A percentile compares a stretch with the other conserved stretches of the same genome.
Evolutionary conservation across 768 basidiomycete genomes (phyloP).

Genomic region (Lyophyllum shimeji): DNA sequence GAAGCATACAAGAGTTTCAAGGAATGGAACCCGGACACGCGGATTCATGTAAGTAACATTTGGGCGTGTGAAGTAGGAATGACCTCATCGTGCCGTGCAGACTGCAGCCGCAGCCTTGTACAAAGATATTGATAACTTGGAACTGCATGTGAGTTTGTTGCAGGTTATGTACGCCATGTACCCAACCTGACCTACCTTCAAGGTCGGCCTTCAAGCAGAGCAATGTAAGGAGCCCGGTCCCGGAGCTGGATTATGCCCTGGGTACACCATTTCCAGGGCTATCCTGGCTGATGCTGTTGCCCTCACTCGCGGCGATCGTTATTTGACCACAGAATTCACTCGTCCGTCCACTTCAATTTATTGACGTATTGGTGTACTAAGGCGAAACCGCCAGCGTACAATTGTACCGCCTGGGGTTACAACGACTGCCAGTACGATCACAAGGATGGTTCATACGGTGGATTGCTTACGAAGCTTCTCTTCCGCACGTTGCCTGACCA

Average conservation of each 20-base stretch:
- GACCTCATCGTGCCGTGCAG: conserved; percentile 29
- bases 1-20: conserved; percentile 61
- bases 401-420: conserved; percentile 80
- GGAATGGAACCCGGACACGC: conserved; percentile 70
- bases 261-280: conserved; percentile 83
- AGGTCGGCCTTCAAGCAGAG: conserved; percentile 74
- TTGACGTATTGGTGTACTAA: background rate
- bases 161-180: background rate
- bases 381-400: conserved; percentile 46
- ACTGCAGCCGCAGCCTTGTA: conserved; percentile 65
- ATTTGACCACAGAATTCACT: conserved; percentile 74
- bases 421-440: conserved; percentile 64
- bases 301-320: conserved; percentile 76
- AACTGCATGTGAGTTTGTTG: conserved; percentile 58
- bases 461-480: conserved; percentile 71
- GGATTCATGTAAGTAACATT: conserved; percentile 46
- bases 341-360: conserved; percentile 42
- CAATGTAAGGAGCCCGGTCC: conserved; percentile 60
- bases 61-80: too few relatives aligned
- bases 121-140: conserved; percentile 73
- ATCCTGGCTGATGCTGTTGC: conserved; percentile 80
- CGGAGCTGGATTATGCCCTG: conserved; percentile 79
- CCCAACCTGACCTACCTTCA: background rate
- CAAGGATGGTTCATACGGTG: conserved; percentile 72
- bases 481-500: conserved; percentile 70